These are phyloP conservation scores for Rhynchosporium agropyri DNA, from an alignment of 2,329 filamentous ascomycete genomes.

Conservation along the genomic window DNA sequence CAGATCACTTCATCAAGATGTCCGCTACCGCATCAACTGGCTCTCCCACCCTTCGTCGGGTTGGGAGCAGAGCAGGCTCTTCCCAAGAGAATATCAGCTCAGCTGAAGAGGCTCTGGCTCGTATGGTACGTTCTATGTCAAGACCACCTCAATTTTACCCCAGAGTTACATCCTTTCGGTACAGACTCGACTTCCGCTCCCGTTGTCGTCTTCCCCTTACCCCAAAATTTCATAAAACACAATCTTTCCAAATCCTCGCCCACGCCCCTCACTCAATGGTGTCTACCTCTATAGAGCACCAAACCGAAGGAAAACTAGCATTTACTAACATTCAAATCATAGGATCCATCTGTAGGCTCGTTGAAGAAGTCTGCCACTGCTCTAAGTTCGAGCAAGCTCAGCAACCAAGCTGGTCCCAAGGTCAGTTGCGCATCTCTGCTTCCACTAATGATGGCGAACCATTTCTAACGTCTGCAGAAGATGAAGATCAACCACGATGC, in stretches of 20 bases:
- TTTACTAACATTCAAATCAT: conserved; percentile 27
- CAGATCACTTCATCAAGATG: conserved; percentile 42
- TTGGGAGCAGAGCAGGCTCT: conserved; percentile 41
- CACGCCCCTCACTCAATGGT: not conserved
- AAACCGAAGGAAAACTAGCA: not conserved
- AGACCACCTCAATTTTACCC: not conserved
- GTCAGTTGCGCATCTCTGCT: conserved; percentile 42
- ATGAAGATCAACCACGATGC: conserved; percentile 52
- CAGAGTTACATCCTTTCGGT: not conserved
- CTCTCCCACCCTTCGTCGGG: conserved; percentile 47
- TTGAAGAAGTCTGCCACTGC: conserved; percentile 47
- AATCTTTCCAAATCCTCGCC: not conserved
- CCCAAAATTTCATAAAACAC: not conserved
- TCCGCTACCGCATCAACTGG: conserved; percentile 46
- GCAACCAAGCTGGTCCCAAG: conserved; percentile 57
- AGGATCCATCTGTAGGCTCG: conserved; percentile 28
- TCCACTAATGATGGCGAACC: not conserved
- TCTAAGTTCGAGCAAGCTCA: conserved; percentile 56
- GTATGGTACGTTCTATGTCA: conserved; percentile 41
- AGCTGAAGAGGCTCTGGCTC: conserved; percentile 28
- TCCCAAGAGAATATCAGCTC: conserved; percentile 43
- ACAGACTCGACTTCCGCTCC: not conserved
- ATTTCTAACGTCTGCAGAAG: conserved; percentile 47
- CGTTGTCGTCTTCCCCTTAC: not conserved
- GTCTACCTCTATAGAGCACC: not conserved